These are phyloP conservation scores for Pseudocercospora fuligena DNA, from an alignment of 2,329 filamentous ascomycete genomes.

Conservation along the genomic window DNA sequence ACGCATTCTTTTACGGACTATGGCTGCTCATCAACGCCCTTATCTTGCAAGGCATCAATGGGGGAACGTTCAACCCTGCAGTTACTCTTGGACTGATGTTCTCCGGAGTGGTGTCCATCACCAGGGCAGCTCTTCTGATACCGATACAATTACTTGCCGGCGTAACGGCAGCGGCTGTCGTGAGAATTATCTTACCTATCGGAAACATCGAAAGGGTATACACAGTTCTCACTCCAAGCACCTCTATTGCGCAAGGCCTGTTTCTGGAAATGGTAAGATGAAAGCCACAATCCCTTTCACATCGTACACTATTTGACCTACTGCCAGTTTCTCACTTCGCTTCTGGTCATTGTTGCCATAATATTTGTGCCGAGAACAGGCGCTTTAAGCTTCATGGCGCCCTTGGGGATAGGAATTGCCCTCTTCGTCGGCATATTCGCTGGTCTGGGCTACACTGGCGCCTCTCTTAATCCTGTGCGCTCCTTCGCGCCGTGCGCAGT, in stretches of 20 bases:
- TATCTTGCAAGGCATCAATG: slow-evolving; percentile 38
- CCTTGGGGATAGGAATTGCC: slow-evolving; percentile 33
- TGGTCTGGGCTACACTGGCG: slow-evolving; percentile 40
- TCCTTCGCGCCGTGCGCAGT: slow-evolving; percentile 40
- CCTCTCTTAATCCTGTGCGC: slow-evolving; percentile 41
- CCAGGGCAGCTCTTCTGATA: slow-evolving; percentile 37
- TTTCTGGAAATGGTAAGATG: slow-evolving; percentile 41
- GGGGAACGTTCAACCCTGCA: slow-evolving; percentile 40
- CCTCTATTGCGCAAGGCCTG: slow-evolving; percentile 37
- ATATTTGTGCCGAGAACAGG: slow-evolving; percentile 39
- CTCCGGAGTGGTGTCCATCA: slow-evolving; percentile 31
- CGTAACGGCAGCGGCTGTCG: slow-evolving; percentile 40
- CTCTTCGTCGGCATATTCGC: slow-evolving; percentile 30
- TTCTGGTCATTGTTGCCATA: slow-evolving; percentile 42
- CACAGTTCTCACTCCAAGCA: slow-evolving; percentile 35
- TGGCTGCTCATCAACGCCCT: slow-evolving; percentile 40
- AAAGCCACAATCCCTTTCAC: too few species aligned
- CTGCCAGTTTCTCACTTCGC: slow-evolving; percentile 37
- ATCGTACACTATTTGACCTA: slow-evolving; percentile 4
- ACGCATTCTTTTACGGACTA: slow-evolving; percentile 39
- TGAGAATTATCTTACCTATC: slow-evolving; percentile 38
- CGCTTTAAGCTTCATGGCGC: slow-evolving; percentile 36
- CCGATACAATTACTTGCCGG: slow-evolving; percentile 38
- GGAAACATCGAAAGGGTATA: slow-evolving; percentile 32
- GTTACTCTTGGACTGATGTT: slow-evolving; percentile 40